Base-by-base conservation (phyloP, 805 yeast species). In the Barnettozyma sp. region DNA sequence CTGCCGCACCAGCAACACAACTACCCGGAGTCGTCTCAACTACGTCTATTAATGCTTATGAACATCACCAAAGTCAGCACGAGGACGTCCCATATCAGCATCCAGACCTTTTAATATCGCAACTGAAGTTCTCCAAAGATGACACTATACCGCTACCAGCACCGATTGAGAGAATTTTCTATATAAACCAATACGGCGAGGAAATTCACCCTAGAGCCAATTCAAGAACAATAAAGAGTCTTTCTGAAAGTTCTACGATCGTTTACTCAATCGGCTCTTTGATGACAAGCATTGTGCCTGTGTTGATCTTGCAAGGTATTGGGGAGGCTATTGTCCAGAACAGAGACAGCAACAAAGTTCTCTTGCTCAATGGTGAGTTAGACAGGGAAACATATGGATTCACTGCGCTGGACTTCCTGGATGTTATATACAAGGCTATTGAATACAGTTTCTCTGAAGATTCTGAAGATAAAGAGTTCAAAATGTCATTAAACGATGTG, bases 271-370 rank as follows among this genome's bases (percentile, higher is more conserved):
- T 88, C 37, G 97, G 97, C 2, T 82, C 94, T 2, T 62, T 88
- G 24, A 82, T 83, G 80, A 88, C 97, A 0, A 83, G 95, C 34
- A 75, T 82, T 6, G 60, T 86, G 3, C 97, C 97, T 0, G 77
- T 86, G 0, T 59, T 86, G 6, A 70, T 85, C 7, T 61, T 85
- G 4, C 74, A 74, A 34, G 94, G 94, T 2, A 68, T 83, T 7
- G 88, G 88, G 0, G 68, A 68, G 23, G 78, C 86, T 0, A 71
- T 83, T 20, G 37, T 33, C 30, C 37, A 46, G 5, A 59, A 58
- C 11, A 45, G 45, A 9, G 49, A 53, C 2, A 52, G 59, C 35
- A 66, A 64, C 36, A 76, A 78, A 49, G 65, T 87, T 6, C 54
- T 87, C 12, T 55, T 88, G 9, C 56, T 87, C 20, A 88, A 88